Conservation (phyloP, 1,284 basidiomycete genomes). For the Fomitopsis palustris region DNA sequence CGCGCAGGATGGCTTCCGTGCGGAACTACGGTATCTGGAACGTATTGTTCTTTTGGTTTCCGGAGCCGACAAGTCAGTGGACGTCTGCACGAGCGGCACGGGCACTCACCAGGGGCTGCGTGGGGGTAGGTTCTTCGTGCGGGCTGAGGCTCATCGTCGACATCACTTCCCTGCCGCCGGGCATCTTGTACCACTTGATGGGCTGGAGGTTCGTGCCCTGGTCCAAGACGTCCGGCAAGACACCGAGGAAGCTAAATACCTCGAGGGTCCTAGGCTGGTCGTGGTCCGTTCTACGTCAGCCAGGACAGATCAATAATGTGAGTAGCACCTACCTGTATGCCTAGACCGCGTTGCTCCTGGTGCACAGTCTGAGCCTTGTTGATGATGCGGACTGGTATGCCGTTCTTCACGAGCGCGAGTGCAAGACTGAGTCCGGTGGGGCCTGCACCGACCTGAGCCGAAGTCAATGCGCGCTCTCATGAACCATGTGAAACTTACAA, state of each 20-base stretch:
- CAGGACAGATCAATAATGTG: background rate
- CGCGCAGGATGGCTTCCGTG: conserved; percentile 25
- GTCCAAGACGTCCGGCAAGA: conserved; percentile 8
- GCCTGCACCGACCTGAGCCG: conserved; percentile 19
- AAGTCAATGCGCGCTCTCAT: too few relatives aligned
- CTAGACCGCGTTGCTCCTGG: conserved; percentile 22
- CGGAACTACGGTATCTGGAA: conserved; percentile 24
- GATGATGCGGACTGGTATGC: conserved; percentile 30
- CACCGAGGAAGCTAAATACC: conserved; percentile 14
- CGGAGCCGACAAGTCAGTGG: too few relatives aligned
- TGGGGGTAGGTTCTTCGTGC: conserved; percentile 11
- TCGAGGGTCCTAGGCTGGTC: conserved; percentile 15
- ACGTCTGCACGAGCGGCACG: background rate
- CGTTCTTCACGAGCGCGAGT: conserved; percentile 17
- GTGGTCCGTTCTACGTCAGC: too few relatives aligned
- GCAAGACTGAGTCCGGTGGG: conserved; percentile 19
- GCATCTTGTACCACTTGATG: conserved; percentile 10
- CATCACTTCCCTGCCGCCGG: conserved; percentile 6
- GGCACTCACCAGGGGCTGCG: conserved; percentile 15
- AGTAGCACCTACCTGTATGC: conserved; percentile 19
- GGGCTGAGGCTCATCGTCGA: conserved; percentile 6
- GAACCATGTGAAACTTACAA: too few relatives aligned
- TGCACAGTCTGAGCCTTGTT: conserved; percentile 22
- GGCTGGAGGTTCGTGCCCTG: background rate
- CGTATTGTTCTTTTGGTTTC: conserved; percentile 10